phyloP scores from a whole-genome alignment of 257 asterid genomes.

The Apocynum venetum region DNA sequence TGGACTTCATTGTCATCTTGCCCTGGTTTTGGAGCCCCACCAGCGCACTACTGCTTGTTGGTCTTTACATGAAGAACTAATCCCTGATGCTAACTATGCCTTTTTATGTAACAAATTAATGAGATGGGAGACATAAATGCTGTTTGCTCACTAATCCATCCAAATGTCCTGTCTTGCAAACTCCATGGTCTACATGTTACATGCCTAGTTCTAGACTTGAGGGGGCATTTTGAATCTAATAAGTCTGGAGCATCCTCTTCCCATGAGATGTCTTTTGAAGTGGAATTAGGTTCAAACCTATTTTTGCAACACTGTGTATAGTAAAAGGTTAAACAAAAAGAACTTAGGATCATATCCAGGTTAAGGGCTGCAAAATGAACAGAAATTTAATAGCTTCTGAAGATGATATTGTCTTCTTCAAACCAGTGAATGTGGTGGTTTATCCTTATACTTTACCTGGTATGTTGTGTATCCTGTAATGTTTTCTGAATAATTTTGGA shows the following conservation, averaged over 20 bases:
- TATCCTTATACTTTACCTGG: background rate
- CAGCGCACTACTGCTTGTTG: background rate
- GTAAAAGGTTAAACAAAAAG: background rate
- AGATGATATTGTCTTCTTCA: background rate
- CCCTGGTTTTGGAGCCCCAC: background rate
- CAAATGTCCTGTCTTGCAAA: background rate
- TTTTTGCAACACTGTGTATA: background rate
- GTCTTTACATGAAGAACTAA: background rate
- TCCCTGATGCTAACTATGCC: background rate
- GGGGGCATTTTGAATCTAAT: background rate
- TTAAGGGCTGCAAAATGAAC: background rate
- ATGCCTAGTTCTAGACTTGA: background rate
- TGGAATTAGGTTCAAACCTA: background rate
- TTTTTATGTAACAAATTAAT: background rate
- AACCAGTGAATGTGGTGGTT: background rate
- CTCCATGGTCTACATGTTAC: background rate
- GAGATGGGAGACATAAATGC: background rate
- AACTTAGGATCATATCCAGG: background rate
- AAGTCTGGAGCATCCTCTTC: background rate
- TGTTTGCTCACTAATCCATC: background rate
- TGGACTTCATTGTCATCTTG: background rate
- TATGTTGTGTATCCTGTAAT: background rate
- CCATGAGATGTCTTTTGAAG: background rate
- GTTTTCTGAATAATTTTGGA: background rate
- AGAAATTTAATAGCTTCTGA: background rate